Conservation (phyloP, 164 flowering plant species). For the Warburgia ugandensis region DNA sequence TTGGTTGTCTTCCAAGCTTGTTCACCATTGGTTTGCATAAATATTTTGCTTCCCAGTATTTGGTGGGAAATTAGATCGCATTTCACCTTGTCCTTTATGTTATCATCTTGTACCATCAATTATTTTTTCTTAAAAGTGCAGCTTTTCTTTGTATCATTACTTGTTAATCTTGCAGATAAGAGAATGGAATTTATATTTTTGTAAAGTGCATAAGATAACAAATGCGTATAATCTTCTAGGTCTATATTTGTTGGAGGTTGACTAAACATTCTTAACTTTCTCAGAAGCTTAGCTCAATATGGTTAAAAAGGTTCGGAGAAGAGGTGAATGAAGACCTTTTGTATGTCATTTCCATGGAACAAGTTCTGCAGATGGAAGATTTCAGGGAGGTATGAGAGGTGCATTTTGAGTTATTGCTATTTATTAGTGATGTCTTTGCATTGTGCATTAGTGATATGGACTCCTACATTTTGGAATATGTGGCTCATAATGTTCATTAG, state of each 20-base stretch:
- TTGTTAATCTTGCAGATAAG: too few species aligned
- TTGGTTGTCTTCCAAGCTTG: too few species aligned
- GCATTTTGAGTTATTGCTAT: neutral
- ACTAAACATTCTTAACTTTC: neutral
- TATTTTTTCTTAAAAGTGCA: too few species aligned
- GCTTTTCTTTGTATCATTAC: too few species aligned
- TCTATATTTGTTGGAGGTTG: neutral
- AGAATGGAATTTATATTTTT: too few species aligned
- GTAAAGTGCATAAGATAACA: too few species aligned
- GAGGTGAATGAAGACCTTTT: slow-evolving; percentile 52
- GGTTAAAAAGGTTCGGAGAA: slow-evolving; percentile 71
- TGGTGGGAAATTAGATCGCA: too few species aligned
- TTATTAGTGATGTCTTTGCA: neutral
- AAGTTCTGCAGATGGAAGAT: slow-evolving; percentile 67
- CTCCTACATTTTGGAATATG: neutral
- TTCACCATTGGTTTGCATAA: too few species aligned
- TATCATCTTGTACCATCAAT: too few species aligned
- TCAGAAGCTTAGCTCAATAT: slow-evolving; percentile 47
- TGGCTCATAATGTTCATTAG: neutral
- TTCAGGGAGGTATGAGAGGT: slow-evolving; percentile 54
- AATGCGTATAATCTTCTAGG: too few species aligned
- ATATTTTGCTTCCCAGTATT: too few species aligned
- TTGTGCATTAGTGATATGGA: neutral
- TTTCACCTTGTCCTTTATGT: too few species aligned
- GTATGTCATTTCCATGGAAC: slow-evolving; percentile 49